These are phyloP conservation scores for Tetrahymena elliotti DNA, from an alignment of 73 alveolate genomes.

Conservation along the genomic window DNA sequence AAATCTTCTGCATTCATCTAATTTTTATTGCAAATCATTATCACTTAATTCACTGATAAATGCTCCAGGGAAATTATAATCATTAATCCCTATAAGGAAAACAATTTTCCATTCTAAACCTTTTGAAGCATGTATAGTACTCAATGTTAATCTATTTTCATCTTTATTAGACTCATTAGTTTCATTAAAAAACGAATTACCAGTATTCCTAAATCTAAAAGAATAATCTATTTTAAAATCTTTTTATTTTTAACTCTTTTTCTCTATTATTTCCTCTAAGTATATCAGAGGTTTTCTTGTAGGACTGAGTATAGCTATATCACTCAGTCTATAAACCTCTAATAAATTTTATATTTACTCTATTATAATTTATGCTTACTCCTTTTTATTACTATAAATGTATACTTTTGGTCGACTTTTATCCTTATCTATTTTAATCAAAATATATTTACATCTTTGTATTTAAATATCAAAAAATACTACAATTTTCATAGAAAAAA, in stretches of 20 bases:
- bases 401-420: background rate
- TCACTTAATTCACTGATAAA: background rate
- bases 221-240: background rate
- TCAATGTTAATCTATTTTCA: background rate
- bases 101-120: background rate
- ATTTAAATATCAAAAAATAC: too few species aligned
- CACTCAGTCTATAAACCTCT: background rate
- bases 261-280: background rate
- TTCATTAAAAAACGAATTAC: background rate
- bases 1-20: background rate
- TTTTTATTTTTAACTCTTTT: background rate
- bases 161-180: background rate
- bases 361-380: background rate
- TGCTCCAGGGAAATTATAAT: background rate
- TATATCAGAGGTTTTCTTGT: background rate
- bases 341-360: background rate
- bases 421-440: background rate
- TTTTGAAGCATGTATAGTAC: background rate
- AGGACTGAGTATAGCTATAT: background rate
- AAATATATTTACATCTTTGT: too few species aligned
- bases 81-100: background rate
- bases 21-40: background rate
- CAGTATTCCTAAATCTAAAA: background rate
- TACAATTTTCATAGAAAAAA: too few species aligned
- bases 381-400: background rate